These are phyloP conservation scores for Carallia brachiata DNA, from an alignment of 345 rosid genomes.

Conservation along the genomic window DNA sequence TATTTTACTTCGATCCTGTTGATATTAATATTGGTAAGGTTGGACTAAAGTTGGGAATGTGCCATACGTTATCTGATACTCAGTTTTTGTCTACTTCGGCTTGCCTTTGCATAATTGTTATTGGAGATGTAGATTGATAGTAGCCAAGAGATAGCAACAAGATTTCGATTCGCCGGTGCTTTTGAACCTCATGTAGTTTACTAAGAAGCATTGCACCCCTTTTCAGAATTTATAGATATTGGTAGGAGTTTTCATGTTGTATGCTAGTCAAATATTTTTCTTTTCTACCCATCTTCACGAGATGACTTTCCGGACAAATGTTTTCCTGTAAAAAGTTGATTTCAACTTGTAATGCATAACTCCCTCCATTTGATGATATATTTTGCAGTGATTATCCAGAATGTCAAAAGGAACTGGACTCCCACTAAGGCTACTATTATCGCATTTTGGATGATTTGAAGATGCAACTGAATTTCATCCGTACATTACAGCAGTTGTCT, in stretches of 20 bases:
- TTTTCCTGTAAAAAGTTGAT: slow-evolving; percentile 18
- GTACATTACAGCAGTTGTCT: too few species aligned
- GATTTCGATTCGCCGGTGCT: slow-evolving; percentile 24
- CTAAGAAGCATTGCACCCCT: slow-evolving; percentile 19
- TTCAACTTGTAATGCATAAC: too few species aligned
- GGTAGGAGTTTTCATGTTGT: slow-evolving; percentile 34
- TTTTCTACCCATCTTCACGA: background rate
- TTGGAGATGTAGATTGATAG: slow-evolving; percentile 32
- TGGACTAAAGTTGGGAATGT: slow-evolving; percentile 12
- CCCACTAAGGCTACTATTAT: too few species aligned
- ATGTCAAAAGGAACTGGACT: too few species aligned
- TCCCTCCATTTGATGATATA: too few species aligned
- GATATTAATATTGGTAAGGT: background rate
- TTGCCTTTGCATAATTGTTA: slow-evolving; percentile 7
- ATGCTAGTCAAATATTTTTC: slow-evolving; percentile 22
- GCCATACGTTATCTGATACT: slow-evolving; percentile 21
- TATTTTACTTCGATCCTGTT: slow-evolving; percentile 2
- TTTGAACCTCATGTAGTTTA: slow-evolving; percentile 17
- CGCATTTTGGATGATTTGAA: too few species aligned
- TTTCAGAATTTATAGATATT: slow-evolving; percentile 23
- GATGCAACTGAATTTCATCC: too few species aligned
- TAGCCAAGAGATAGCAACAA: slow-evolving; percentile 33
- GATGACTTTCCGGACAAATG: slow-evolving; percentile 6
- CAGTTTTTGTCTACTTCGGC: slow-evolving; percentile 8
- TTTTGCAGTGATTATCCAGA: too few species aligned